A percentile compares a stretch with the other conserved stretches of the same genome.
These are phyloP conservation scores for Aspergillus nanangensis DNA, from an alignment of 495 filamentous ascomycete species.

Conservation along the genomic window DNA sequence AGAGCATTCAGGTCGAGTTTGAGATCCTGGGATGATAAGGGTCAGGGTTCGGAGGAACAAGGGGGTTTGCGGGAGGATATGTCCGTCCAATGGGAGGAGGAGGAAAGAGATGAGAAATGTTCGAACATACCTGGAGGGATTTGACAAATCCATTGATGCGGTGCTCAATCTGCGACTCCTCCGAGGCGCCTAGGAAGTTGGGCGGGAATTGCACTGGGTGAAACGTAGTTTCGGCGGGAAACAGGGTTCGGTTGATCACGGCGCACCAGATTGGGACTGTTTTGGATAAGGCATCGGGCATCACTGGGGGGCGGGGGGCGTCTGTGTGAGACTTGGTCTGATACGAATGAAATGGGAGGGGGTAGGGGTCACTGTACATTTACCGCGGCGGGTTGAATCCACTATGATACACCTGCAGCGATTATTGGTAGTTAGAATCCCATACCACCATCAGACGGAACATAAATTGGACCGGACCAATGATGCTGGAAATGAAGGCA, in stretches of 20 bases:
- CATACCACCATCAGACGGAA: not conserved
- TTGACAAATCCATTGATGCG: conserved; percentile 62
- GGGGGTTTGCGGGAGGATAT: too few species aligned
- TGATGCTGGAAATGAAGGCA: conserved; percentile 6
- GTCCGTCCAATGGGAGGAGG: too few species aligned
- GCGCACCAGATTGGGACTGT: conserved; percentile 92
- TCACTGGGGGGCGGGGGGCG: conserved; percentile 50
- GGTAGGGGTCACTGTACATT: conserved; percentile 51
- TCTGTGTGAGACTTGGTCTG: conserved; percentile 14
- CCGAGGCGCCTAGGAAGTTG: conserved; percentile 62
- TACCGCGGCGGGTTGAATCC: conserved; percentile 90
- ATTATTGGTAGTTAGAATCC: conserved; percentile 9
- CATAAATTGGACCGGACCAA: not conserved
- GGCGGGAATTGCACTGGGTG: conserved; percentile 61
- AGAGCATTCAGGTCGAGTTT: conserved; percentile 44
- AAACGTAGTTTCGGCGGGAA: conserved; percentile 48
- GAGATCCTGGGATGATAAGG: conserved; percentile 42
- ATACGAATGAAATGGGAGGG: conserved; percentile 8
- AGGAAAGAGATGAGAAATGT: too few species aligned
- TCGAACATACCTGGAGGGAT: conserved; percentile 52
- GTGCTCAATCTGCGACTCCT: conserved; percentile 72
- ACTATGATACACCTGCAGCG: conserved; percentile 74
- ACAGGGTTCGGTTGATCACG: conserved; percentile 76
- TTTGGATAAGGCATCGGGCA: conserved; percentile 91
- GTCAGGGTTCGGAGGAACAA: too few species aligned